Evolutionary conservation across 495 filamentous ascomycete species (phyloP).

Genomic region (Hypoxylon rickii): DNA sequence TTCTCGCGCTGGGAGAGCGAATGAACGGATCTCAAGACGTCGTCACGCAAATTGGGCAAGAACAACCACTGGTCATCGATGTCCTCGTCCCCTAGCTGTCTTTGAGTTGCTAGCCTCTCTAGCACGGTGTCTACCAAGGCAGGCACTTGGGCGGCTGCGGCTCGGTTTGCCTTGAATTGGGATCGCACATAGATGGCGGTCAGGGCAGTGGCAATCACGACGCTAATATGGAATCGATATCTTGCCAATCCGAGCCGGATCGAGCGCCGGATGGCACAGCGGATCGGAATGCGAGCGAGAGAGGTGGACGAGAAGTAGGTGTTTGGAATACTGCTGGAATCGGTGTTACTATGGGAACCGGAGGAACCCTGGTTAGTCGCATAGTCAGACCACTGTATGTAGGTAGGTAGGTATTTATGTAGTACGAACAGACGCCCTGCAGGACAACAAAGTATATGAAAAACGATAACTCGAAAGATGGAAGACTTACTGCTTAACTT

Average conservation of each 20-base stretch:
- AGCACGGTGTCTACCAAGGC: slow-evolving; percentile 79
- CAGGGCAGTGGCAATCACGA: slow-evolving; percentile 60
- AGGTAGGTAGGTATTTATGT: slow-evolving; percentile 38
- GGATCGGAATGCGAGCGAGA: slow-evolving; percentile 84
- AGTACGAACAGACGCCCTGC: slow-evolving; percentile 17
- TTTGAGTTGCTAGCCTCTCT: slow-evolving; percentile 79
- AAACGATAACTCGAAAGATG: neutral
- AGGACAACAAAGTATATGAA: slow-evolving; percentile 4
- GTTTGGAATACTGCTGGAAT: slow-evolving; percentile 62
- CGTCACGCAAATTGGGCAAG: slow-evolving; percentile 87
- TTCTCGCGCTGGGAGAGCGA: slow-evolving; percentile 70
- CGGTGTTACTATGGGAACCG: slow-evolving; percentile 70
- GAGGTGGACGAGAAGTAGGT: slow-evolving; percentile 68
- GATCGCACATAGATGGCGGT: slow-evolving; percentile 61
- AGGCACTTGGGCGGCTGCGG: slow-evolving; percentile 72
- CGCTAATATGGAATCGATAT: slow-evolving; percentile 91
- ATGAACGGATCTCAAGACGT: slow-evolving; percentile 84
- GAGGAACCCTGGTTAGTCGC: slow-evolving; percentile 79
- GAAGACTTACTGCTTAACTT: slow-evolving; percentile 74
- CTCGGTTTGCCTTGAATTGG: slow-evolving; percentile 58
- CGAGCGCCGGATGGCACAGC: slow-evolving; percentile 86
- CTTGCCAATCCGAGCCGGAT: slow-evolving; percentile 88
- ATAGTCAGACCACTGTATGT: slow-evolving; percentile 42
- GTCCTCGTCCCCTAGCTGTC: slow-evolving; percentile 71
- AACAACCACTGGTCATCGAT: slow-evolving; percentile 76